A percentile compares a stretch with the other conserved stretches of the same genome.
Evolutionary conservation across 164 flowering plant species (phyloP).

Genomic region (Annona cherimola): DNA sequence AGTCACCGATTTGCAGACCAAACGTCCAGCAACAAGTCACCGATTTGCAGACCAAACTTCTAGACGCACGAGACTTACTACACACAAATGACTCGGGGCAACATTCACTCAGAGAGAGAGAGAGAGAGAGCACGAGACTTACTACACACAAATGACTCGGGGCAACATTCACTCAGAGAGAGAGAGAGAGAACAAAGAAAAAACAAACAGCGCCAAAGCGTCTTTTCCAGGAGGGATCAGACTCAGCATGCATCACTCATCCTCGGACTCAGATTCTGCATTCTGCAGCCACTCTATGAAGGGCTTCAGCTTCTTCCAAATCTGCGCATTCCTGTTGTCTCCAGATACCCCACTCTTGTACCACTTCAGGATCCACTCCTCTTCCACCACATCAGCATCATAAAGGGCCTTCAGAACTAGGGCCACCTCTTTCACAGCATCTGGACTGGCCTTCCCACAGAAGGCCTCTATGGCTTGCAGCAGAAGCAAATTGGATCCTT

Average conservation of each 20-base stretch:
- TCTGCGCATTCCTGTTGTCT: conserved; percentile 26
- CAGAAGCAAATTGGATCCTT: conserved; percentile 37
- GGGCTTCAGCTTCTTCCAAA: conserved; percentile 64
- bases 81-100: too few relatives aligned
- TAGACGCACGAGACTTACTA: too few relatives aligned
- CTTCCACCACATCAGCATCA: conserved; percentile 61
- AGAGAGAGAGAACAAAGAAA: neutral
- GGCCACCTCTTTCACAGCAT: conserved; percentile 54
- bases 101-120: neutral
- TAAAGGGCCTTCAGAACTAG: conserved; percentile 55
- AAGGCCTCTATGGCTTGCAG: conserved; percentile 44
- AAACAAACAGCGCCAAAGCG: too few relatives aligned
- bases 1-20: too few relatives aligned
- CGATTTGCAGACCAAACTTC: too few relatives aligned
- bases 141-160: too few relatives aligned
- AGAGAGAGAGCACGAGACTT: too few relatives aligned
- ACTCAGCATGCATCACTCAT: conserved; percentile 7
- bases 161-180: neutral
- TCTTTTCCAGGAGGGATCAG: neutral
- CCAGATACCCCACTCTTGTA: conserved; percentile 42
- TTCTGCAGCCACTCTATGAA: conserved; percentile 73
- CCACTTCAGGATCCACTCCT: conserved; percentile 53
- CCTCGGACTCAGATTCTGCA: conserved; percentile 74
- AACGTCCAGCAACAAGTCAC: too few relatives aligned
- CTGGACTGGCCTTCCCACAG: conserved; percentile 33